A percentile compares a stretch with the other conserved stretches of the same genome.
These are phyloP conservation scores for Phyllosticta citrichinensis DNA, from an alignment of 2,329 filamentous ascomycete species.

Conservation along the genomic window DNA sequence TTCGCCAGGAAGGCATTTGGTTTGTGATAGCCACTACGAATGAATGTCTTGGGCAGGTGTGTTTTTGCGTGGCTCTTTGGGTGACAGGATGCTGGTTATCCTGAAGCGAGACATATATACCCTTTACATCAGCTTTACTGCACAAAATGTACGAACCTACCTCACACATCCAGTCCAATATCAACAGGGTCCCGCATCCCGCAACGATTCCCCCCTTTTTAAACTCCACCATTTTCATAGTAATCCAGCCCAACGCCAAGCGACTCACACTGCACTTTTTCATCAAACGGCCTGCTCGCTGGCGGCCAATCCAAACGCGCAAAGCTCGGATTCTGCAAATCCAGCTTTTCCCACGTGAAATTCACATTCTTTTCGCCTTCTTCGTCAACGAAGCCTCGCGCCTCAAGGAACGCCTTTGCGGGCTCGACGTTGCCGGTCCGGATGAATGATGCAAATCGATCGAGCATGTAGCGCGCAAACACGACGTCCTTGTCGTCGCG, in stretches of 20 bases:
- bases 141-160: no score
- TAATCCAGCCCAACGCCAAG: constrained; percentile 19
- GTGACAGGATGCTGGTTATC: no score
- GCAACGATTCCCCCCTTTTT: background rate
- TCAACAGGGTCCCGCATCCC: no score
- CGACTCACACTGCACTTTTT: constrained; percentile 19
- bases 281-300: constrained; percentile 15
- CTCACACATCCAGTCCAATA: no score
- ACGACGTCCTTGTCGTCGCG: constrained; percentile 23
- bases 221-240: constrained; percentile 11
- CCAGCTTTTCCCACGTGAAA: constrained; percentile 15
- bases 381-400: constrained; percentile 21
- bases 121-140: no score
- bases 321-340: constrained; percentile 11
- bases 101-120: no score
- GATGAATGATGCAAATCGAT: constrained; percentile 25
- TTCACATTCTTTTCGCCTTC: constrained; percentile 11
- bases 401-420: constrained; percentile 14
- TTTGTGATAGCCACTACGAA: no score
- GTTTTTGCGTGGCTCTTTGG: no score
- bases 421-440: constrained; percentile 20
- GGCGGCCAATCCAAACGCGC: constrained; percentile 19
- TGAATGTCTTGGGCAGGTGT: no score
- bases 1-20: no score
- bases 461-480: constrained; percentile 23